These are phyloP conservation scores for Pseudocercospora cruenta DNA, from an alignment of 2,329 filamentous ascomycete species.

Conservation along the genomic window DNA sequence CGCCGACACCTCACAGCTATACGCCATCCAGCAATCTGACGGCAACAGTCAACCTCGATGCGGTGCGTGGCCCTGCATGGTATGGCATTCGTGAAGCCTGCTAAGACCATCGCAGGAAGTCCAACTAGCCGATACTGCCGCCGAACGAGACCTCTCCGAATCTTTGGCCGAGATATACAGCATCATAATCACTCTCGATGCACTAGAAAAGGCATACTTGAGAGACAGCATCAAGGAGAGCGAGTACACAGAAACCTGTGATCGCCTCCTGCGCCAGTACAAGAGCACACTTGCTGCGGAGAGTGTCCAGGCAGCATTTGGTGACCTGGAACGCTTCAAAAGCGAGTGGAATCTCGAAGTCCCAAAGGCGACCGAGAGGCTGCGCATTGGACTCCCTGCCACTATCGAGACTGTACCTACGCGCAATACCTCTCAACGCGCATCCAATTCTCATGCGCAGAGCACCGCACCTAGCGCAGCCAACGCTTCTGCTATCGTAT, in stretches of 20 bases:
- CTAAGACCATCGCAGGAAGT: constrained; percentile 69
- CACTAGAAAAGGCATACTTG: constrained; percentile 93
- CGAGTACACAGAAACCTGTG: constrained; percentile 96
- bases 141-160: constrained; percentile 91
- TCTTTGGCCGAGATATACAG: constrained; percentile 97
- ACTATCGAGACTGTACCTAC: constrained; percentile 68
- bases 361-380: constrained; percentile 86
- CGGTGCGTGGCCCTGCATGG: constrained; percentile 57
- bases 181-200: constrained; percentile 93
- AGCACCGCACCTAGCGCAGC: constrained; percentile 30
- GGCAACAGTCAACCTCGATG: constrained; percentile 90
- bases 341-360: constrained; percentile 93
- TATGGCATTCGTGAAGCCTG: constrained; percentile 8
- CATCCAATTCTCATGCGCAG: constrained; percentile 24
- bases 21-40: constrained; percentile 81
- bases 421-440: constrained; percentile 23
- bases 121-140: constrained; percentile 81
- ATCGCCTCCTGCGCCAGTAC: constrained; percentile 92
- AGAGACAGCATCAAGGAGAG: constrained; percentile 90
- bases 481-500: constrained; percentile 64
- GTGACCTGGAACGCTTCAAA: constrained; percentile 88
- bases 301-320: constrained; percentile 83
- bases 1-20: constrained; percentile 88
- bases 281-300: constrained; percentile 92
- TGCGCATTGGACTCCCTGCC: constrained; percentile 89